Conservation (phyloP, 176 grass and related monocot genomes). For the Oryza nivara region DNA sequence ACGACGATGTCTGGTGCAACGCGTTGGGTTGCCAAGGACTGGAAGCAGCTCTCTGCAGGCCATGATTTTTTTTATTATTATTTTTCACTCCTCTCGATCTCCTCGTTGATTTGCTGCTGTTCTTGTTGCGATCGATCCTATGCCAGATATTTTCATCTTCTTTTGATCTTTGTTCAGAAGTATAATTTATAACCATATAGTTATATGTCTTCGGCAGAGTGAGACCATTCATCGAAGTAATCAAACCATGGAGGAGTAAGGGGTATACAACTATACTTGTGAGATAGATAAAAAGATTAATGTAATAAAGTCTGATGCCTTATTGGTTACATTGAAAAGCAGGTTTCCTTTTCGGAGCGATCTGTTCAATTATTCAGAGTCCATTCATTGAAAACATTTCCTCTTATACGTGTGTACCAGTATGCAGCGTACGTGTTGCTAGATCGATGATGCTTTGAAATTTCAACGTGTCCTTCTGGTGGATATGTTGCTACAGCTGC, state of each 20-base stretch:
- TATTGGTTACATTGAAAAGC: background rate
- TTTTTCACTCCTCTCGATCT: background rate
- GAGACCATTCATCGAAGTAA: background rate
- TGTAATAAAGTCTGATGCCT: slow-evolving; percentile 32
- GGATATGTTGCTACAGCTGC: background rate
- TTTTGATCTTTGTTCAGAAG: slow-evolving; percentile 30
- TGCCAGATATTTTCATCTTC: slow-evolving; percentile 10
- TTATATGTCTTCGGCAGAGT: slow-evolving; percentile 6
- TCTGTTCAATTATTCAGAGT: slow-evolving; percentile 1
- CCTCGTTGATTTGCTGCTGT: background rate
- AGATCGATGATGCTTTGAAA: background rate
- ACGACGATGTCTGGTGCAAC: slow-evolving; percentile 47
- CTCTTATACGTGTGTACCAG: background rate
- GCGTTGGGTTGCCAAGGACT: slow-evolving; percentile 45
- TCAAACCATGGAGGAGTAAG: slow-evolving; percentile 2
- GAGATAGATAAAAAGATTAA: slow-evolving; percentile 10
- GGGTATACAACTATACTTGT: slow-evolving; percentile 32
- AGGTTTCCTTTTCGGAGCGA: background rate
- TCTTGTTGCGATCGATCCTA: slow-evolving; percentile 8
- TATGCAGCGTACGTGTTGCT: slow-evolving; percentile 6
- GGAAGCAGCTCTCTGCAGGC: slow-evolving; percentile 61
- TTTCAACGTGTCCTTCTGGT: slow-evolving; percentile 13
- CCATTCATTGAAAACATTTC: slow-evolving; percentile 4
- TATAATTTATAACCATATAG: slow-evolving; percentile 45
- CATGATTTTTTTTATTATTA: background rate